Evolutionary conservation across 768 basidiomycete species (phyloP), one percentile per base, ranked within the genome.

Genomic region (Mycena venus): DNA sequence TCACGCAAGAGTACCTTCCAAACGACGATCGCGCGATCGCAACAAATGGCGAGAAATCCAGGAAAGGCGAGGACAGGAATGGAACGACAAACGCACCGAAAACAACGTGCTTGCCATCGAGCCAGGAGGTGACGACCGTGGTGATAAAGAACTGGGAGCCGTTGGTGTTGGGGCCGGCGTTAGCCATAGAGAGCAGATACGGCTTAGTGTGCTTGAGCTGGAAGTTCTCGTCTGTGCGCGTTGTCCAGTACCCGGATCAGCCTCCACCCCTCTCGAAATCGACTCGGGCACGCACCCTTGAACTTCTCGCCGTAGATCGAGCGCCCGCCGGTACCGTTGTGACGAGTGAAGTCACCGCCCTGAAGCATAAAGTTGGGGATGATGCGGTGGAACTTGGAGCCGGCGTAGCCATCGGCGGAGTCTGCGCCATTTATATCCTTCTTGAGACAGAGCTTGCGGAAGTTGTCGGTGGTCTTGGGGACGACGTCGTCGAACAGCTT

Each of bases 91-190:
- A 91, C 81, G 92, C 91, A 68, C 93, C 94, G 78, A 95, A 94
- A 27, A 94, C 93, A 79, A 93, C 90, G 80, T 92, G 91, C 74
- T 85, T 89, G 69, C 89, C 89, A 80, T 93, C 91, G 59, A 93
- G 87, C 91, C 94, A 95, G 25, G 89, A 84, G n/a, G 93, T 93
- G 27, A 87, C 79, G 25, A 89, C 90, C 25, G 94, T 94, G 31
- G 94, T 95, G 80, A 95, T 89, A 83, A 95, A 95, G 86, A 94
- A 95, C 82, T 95, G 95, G 17, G 94, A 95, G 40, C 95, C 94
- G 71, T 95, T 95, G 44, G 94, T 95, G 84, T 94, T 90, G 1
- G 86, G 86, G 61, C 96, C 96, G 40, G 96, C 95, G 78, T 95
- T 98, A 44, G 97, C 97, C 94, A 95, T 95, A 49, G 93, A 94